phyloP scores from a whole-genome alignment of 139 green algal species.

The Chlorella sp. region DNA sequence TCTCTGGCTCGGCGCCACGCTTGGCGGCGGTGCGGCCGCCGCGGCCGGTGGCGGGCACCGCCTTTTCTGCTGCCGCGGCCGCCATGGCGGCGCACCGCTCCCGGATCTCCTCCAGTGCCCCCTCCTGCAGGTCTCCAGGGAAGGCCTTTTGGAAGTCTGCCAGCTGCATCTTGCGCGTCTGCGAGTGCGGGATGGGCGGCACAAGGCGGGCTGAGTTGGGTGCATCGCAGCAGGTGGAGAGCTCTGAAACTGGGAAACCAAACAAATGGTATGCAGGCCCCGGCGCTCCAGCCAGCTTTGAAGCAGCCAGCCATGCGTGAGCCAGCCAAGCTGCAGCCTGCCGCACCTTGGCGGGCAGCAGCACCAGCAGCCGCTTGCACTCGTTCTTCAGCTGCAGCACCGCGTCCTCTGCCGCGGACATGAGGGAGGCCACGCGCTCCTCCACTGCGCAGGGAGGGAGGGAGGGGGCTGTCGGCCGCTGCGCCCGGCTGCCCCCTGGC shows the following conservation, averaged over 20 bases:
- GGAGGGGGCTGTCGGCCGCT: neutral
- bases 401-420: conserved; percentile 39
- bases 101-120: conserved; percentile 43
- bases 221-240: too few species aligned
- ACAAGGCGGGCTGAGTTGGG: neutral
- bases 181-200: neutral
- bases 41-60: conserved; percentile 2
- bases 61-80: neutral
- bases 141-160: conserved; percentile 38
- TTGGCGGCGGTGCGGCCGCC: conserved; percentile 9
- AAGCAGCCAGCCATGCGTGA: neutral
- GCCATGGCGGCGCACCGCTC: conserved; percentile 36
- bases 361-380: conserved; percentile 27
- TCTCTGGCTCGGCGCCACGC: conserved; percentile 34
- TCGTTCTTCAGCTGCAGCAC: conserved; percentile 39
- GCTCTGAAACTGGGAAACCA: too few species aligned
- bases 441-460: conserved; percentile 42
- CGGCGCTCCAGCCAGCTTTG: too few species aligned
- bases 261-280: too few species aligned
- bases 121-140: conserved; percentile 44
- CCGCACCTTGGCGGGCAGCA: conserved; percentile 41
- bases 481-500: neutral
- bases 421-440: conserved; percentile 34
- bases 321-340: too few species aligned
- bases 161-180: conserved; percentile 44